Percentiles rank a stretch among this genome's conserved stretches.
Evolutionary conservation across 345 rosid genomes (phyloP).

Genomic region (Salix exigua): DNA sequence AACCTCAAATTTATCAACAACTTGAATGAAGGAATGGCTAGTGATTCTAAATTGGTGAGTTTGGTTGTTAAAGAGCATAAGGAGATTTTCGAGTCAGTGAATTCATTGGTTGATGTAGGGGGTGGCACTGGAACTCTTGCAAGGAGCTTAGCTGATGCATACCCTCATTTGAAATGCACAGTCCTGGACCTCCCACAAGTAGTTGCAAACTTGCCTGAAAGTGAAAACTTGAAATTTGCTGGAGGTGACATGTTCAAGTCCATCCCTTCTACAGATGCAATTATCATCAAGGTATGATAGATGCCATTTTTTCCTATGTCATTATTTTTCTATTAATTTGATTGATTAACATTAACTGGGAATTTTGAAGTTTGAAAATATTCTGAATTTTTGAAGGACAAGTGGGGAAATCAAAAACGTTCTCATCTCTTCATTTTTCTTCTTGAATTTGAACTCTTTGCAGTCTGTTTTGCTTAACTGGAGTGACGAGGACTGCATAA

Average conservation of each 20-base stretch:
- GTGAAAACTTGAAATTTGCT: slow-evolving; percentile 33
- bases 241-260: slow-evolving; percentile 44
- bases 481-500: slow-evolving; percentile 20
- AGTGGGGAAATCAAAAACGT: not conserved
- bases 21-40: slow-evolving; percentile 36
- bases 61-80: slow-evolving; percentile 31
- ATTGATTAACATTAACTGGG: not conserved
- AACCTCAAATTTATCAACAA: slow-evolving; percentile 20
- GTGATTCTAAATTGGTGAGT: slow-evolving; percentile 40
- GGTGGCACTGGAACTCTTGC: slow-evolving; percentile 45
- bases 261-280: slow-evolving; percentile 43
- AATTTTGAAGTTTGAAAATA: not conserved
- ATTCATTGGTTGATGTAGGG: slow-evolving; percentile 44
- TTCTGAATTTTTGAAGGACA: not conserved
- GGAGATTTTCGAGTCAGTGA: slow-evolving; percentile 35
- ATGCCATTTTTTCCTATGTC: not conserved
- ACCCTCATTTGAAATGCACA: slow-evolving; percentile 34
- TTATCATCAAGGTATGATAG: slow-evolving; percentile 37
- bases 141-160: slow-evolving; percentile 28
- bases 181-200: slow-evolving; percentile 48
- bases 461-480: slow-evolving; percentile 21
- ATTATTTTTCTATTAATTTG: not conserved
- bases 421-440: not conserved
- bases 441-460: not conserved
- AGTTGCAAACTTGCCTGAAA: slow-evolving; percentile 19